A percentile compares a stretch with the other conserved stretches of the same genome.
These are phyloP conservation scores for Sugiyamaella paludigena DNA, from an alignment of 1,139 yeast genomes.

Conservation along the genomic window DNA sequence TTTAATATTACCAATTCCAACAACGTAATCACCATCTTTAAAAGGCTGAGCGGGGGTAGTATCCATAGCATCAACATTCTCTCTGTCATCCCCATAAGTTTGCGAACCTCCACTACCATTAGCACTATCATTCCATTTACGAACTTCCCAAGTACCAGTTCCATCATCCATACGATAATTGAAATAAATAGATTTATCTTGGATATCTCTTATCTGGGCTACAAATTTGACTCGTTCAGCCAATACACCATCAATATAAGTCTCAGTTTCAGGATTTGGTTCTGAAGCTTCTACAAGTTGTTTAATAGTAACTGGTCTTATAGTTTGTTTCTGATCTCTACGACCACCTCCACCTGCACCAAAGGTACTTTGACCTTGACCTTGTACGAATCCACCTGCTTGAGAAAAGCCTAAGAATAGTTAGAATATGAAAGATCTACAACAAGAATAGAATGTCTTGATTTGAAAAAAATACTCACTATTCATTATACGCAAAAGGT, in stretches of 20 bases:
- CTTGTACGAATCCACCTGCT: not conserved
- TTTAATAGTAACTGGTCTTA: conserved; percentile 83
- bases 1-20: conserved; percentile 69
- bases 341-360: conserved; percentile 4
- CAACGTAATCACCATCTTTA: conserved; percentile 54
- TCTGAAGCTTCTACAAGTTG: conserved; percentile 69
- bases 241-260: conserved; percentile 59
- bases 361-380: not conserved
- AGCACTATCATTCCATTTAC: conserved; percentile 42
- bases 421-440: no score
- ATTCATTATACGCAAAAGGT: no score
- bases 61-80: conserved; percentile 23
- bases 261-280: conserved; percentile 73
- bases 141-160: conserved; percentile 69
- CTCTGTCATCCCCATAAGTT: conserved; percentile 28
- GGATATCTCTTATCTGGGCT: conserved; percentile 62
- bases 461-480: no score
- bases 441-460: no score
- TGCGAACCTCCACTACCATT: conserved; percentile 7
- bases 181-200: conserved; percentile 52
- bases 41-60: conserved; percentile 18
- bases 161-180: conserved; percentile 75
- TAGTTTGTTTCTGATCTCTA: conserved; percentile 27
- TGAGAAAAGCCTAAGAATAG: conserved; percentile 1
- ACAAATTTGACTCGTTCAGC: conserved; percentile 61